phyloP scores from a whole-genome alignment of 2,329 filamentous ascomycete genomes.

The Talaromyces sp. region DNA sequence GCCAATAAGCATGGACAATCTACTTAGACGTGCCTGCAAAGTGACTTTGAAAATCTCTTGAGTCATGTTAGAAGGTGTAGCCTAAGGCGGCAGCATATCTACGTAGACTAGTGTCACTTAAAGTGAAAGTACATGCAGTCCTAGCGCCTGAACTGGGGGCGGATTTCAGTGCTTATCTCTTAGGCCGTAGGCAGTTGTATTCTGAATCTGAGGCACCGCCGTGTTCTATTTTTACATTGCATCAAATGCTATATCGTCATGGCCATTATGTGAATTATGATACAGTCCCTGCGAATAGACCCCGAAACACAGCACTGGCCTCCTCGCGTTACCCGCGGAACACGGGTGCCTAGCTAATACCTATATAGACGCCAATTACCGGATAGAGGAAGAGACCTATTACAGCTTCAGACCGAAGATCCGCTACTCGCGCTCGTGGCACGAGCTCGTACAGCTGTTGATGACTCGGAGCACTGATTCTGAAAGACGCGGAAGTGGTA shows the following conservation, averaged over 20 bases:
- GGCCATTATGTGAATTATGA: neutral
- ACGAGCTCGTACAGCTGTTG: constrained; percentile 13
- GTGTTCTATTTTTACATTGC: neutral
- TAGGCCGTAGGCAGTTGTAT: too few species aligned
- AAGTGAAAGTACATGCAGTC: too few species aligned
- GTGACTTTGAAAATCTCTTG: too few species aligned
- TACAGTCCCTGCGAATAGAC: neutral
- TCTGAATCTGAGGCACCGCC: neutral
- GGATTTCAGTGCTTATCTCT: too few species aligned
- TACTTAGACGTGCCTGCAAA: too few species aligned
- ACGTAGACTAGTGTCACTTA: too few species aligned
- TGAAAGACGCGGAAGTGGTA: constrained; percentile 25
- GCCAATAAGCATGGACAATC: too few species aligned
- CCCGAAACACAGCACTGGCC: neutral
- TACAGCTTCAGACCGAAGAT: neutral
- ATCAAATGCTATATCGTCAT: neutral
- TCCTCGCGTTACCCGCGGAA: neutral
- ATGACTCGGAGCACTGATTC: constrained; percentile 24
- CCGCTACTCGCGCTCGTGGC: neutral
- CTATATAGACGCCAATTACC: neutral
- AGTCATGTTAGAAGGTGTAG: too few species aligned
- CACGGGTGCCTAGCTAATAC: neutral
- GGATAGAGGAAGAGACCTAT: too few species aligned
- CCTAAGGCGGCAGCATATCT: too few species aligned
- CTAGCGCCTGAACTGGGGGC: too few species aligned